Evolutionary conservation across 352 stramenopile genomes (phyloP).

Genomic region (Globisporangium polare): DNA sequence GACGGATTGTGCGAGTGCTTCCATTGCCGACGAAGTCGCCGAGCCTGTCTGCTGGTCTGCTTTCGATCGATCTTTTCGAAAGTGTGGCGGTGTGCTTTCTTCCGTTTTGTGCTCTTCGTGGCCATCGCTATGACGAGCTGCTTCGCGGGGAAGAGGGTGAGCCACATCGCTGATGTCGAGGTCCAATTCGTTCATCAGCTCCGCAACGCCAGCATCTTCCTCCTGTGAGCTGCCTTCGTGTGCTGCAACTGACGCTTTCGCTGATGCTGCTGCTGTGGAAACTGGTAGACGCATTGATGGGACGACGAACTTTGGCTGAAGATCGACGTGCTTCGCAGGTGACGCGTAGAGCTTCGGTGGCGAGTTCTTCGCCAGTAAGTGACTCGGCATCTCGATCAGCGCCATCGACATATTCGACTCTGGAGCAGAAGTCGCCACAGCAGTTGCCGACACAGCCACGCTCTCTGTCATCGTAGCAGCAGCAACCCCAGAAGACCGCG

Average conservation of each 20-base stretch:
- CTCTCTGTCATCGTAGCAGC: background rate
- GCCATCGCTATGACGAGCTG: conserved; percentile 13
- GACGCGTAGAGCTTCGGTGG: conserved; percentile 17
- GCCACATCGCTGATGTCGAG: conserved; percentile 31
- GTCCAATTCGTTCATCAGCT: conserved; percentile 48
- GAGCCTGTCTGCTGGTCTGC: background rate
- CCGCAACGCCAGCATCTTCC: conserved; percentile 36
- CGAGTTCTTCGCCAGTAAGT: conserved; percentile 19
- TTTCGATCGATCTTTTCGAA: conserved; percentile 17
- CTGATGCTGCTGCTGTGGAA: background rate
- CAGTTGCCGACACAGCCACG: background rate
- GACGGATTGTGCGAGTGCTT: conserved; percentile 5
- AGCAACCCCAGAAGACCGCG: background rate
- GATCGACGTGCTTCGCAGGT: background rate
- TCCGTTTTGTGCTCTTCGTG: conserved; percentile 51
- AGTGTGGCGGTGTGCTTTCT: conserved; percentile 39
- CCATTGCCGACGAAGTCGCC: background rate
- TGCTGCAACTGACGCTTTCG: background rate
- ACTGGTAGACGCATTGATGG: background rate
- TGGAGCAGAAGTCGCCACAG: background rate
- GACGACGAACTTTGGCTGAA: conserved; percentile 14
- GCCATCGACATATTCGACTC: conserved; percentile 2
- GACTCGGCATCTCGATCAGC: conserved; percentile 25
- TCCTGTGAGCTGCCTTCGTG: conserved; percentile 16
- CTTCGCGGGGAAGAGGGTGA: conserved; percentile 8